These are phyloP conservation scores for Erigeron canadensis DNA, from an alignment of 129 eudicot genomes.

Conservation along the genomic window DNA sequence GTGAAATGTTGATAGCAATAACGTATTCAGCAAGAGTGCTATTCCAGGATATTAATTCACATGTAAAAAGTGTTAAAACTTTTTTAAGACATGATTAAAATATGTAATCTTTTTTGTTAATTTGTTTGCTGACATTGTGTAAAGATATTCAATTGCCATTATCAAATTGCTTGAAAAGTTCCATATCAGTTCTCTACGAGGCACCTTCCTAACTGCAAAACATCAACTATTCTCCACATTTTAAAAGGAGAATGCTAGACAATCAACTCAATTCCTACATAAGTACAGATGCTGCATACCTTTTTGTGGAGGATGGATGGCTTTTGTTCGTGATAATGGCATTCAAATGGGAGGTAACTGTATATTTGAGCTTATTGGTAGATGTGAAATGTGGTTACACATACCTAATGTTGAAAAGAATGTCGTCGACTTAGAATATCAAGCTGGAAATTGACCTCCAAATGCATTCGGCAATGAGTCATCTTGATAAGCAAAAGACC, in stretches of 20 bases:
- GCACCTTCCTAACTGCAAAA: conserved; percentile 66
- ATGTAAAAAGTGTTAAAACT: neutral
- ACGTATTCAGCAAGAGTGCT: neutral
- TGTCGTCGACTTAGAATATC: conserved; percentile 28
- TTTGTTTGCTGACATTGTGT: too few relatives aligned
- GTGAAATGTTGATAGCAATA: conserved; percentile 7
- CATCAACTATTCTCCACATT: conserved; percentile 66
- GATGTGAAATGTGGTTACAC: conserved; percentile 74
- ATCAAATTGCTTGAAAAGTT: too few relatives aligned
- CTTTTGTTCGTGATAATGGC: conserved; percentile 81
- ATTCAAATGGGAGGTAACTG: conserved; percentile 82
- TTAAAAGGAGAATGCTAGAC: conserved; percentile 76
- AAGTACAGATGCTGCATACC: conserved; percentile 72
- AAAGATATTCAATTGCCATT: too few relatives aligned
- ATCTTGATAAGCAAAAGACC: conserved; percentile 14
- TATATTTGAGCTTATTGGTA: conserved; percentile 83
- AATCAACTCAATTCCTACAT: conserved; percentile 66
- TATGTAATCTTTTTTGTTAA: neutral
- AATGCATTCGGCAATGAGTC: conserved; percentile 27
- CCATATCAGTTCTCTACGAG: conserved; percentile 69
- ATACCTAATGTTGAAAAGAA: conserved; percentile 49
- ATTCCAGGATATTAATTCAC: neutral
- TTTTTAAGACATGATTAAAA: neutral
- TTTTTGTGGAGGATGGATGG: conserved; percentile 97
- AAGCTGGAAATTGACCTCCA: conserved; percentile 34